Conservation (phyloP, 1,284 basidiomycete species). For the Cystobasidium pallidum region DNA sequence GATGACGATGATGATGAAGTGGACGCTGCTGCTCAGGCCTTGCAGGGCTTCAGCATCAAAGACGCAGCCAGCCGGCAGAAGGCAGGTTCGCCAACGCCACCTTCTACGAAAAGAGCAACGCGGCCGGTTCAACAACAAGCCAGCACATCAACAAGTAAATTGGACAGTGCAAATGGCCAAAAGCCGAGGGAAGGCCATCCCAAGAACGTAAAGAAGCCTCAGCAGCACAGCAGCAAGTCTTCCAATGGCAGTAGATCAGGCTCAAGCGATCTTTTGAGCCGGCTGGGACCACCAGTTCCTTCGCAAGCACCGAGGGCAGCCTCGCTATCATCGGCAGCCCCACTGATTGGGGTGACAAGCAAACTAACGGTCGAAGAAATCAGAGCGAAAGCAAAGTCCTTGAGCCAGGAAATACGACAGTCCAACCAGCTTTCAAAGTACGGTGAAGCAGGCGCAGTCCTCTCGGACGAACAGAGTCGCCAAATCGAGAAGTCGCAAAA, state of each 20-base stretch:
- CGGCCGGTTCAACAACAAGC: background rate
- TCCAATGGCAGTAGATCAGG: background rate
- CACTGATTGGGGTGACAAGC: background rate
- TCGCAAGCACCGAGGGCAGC: background rate
- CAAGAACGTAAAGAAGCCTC: slow-evolving; percentile 6
- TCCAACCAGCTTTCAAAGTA: slow-evolving; percentile 29
- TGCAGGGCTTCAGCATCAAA: slow-evolving; percentile 31
- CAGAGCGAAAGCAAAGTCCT: background rate
- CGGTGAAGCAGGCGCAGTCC: slow-evolving; percentile 31
- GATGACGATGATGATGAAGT: slow-evolving; percentile 37
- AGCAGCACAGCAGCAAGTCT: background rate
- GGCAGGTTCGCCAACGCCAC: slow-evolving; percentile 12
- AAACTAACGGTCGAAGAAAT: slow-evolving; percentile 14
- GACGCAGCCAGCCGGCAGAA: slow-evolving; percentile 1
- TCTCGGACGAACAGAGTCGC: slow-evolving; percentile 20
- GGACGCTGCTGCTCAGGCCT: slow-evolving; percentile 27
- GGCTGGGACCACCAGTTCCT: slow-evolving; percentile 27
- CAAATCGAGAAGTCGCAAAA: slow-evolving; percentile 4
- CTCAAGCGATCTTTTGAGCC: slow-evolving; percentile 2
- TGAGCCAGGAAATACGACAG: slow-evolving; percentile 35
- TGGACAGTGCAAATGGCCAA: background rate
- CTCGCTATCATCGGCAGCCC: background rate
- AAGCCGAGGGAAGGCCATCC: background rate
- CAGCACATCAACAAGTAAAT: background rate
- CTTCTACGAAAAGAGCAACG: background rate